phyloP scores from a whole-genome alignment of 2,329 filamentous ascomycete species.

The Blumeria graminis region DNA sequence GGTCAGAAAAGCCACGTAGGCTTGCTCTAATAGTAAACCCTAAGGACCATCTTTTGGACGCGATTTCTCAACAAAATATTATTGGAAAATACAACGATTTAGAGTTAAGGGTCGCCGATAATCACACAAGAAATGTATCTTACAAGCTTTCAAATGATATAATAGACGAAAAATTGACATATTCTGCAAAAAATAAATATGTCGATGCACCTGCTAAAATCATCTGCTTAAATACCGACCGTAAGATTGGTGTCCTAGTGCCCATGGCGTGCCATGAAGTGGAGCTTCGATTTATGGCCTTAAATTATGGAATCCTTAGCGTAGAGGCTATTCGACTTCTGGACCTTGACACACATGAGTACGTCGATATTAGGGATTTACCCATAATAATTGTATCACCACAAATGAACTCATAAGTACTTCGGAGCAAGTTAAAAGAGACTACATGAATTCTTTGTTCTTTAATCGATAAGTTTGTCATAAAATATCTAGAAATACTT shows the following conservation, averaged over 20 bases:
- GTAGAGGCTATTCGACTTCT: constrained; percentile 50
- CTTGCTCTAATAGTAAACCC: constrained; percentile 46
- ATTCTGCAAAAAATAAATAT: constrained; percentile 44
- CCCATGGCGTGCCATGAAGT: constrained; percentile 51
- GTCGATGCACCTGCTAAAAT: constrained; percentile 39
- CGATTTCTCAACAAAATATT: neutral
- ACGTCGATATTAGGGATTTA: constrained; percentile 52
- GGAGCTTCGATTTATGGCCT: constrained; percentile 46
- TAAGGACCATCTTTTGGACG: constrained; percentile 16
- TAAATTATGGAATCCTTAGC: constrained; percentile 39
- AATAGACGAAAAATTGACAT: constrained; percentile 45
- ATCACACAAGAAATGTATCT: constrained; percentile 12
- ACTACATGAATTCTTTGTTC: too few relatives aligned
- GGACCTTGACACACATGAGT: constrained; percentile 50
- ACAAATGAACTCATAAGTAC: neutral
- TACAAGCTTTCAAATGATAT: constrained; percentile 34
- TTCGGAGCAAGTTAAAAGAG: too few relatives aligned
- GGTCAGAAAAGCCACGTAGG: constrained; percentile 35
- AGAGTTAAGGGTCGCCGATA: neutral
- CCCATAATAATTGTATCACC: constrained; percentile 36
- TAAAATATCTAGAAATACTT: too few relatives aligned
- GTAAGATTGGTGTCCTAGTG: constrained; percentile 46
- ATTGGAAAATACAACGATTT: neutral
- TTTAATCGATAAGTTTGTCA: too few relatives aligned
- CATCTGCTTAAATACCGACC: constrained; percentile 52